Evolutionary conservation across 2,329 filamentous ascomycete genomes (phyloP).

Genomic region (Pseudopithomyces maydicus): DNA sequence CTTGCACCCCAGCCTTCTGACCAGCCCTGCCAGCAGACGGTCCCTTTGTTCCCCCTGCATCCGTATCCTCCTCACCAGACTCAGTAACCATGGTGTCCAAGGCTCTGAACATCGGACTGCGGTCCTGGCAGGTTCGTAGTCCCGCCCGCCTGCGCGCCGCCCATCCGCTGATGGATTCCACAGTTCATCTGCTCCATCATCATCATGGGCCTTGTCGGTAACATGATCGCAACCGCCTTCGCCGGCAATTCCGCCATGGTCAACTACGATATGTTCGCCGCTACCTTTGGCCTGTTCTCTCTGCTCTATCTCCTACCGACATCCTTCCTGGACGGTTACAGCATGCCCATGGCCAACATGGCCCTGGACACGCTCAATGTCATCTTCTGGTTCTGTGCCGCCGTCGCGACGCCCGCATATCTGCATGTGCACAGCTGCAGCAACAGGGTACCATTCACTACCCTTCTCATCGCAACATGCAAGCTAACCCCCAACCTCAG

Average conservation of each 20-base stretch:
- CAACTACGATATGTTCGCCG: conserved; percentile 71
- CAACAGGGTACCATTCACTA: conserved; percentile 51
- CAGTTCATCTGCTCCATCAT: conserved; percentile 66
- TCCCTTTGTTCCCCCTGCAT: conserved; percentile 3
- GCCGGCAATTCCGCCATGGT: conserved; percentile 62
- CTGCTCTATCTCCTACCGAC: conserved; percentile 66
- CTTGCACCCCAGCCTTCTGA: not conserved
- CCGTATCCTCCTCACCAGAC: not conserved
- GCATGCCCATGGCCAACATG: conserved; percentile 59
- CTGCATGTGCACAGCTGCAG: conserved; percentile 72
- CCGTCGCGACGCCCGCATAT: conserved; percentile 72
- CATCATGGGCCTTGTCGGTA: conserved; percentile 65
- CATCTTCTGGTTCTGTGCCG: conserved; percentile 73
- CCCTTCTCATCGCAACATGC: not conserved
- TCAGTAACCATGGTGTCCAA: conserved; percentile 46
- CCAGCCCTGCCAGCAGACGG: conserved; percentile 1
- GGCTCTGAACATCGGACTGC: conserved; percentile 47
- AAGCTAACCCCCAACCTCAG: conserved; percentile 30
- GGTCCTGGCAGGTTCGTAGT: conserved; percentile 47
- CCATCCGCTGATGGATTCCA: not conserved
- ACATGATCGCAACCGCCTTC: conserved; percentile 62
- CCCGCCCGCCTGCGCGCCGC: not conserved
- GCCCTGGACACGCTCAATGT: conserved; percentile 63
- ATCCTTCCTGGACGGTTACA: conserved; percentile 59
- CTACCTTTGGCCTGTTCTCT: conserved; percentile 68